phyloP scores from a whole-genome alignment of 2,329 filamentous ascomycete species.

The Aspergillus aculeatinus region DNA sequence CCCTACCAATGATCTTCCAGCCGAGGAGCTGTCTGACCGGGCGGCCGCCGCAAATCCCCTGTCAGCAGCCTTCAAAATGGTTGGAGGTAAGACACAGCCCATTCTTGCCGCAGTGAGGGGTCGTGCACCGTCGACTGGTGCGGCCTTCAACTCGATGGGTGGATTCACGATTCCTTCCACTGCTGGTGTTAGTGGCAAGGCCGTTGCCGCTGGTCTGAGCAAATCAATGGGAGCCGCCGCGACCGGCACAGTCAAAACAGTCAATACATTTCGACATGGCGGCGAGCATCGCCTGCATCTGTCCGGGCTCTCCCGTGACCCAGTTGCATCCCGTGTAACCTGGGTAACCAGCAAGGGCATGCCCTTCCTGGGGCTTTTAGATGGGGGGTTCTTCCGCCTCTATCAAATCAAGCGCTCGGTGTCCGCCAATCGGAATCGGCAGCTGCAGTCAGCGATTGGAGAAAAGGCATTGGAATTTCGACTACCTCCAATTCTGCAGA shows the following conservation, averaged over 20 bases:
- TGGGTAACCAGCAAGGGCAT: conserved; percentile 48
- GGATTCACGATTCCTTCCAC: conserved; percentile 47
- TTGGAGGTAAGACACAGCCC: conserved; percentile 60
- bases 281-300: conserved; percentile 52
- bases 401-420: conserved; percentile 43
- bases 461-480: conserved; percentile 66
- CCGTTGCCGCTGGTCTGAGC: conserved; percentile 50
- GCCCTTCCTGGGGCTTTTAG: conserved; percentile 46
- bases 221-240: conserved; percentile 52
- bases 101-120: conserved; percentile 67
- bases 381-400: conserved; percentile 46
- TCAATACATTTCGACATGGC: conserved; percentile 48
- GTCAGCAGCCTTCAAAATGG: conserved; percentile 67
- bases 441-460: conserved; percentile 54
- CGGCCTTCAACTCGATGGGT: conserved; percentile 44
- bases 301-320: conserved; percentile 39
- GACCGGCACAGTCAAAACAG: conserved; percentile 49
- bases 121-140: conserved; percentile 49
- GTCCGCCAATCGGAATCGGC: conserved; percentile 55
- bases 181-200: conserved; percentile 49
- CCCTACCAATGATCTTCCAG: conserved; percentile 44
- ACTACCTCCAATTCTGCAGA: conserved; percentile 62
- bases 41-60: conserved; percentile 49
- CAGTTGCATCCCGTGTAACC: conserved; percentile 43
- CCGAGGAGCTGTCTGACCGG: conserved; percentile 50